Conservation (phyloP, 371 early-diverging fungal genomes). For the Rhizomucor miehei region DNA sequence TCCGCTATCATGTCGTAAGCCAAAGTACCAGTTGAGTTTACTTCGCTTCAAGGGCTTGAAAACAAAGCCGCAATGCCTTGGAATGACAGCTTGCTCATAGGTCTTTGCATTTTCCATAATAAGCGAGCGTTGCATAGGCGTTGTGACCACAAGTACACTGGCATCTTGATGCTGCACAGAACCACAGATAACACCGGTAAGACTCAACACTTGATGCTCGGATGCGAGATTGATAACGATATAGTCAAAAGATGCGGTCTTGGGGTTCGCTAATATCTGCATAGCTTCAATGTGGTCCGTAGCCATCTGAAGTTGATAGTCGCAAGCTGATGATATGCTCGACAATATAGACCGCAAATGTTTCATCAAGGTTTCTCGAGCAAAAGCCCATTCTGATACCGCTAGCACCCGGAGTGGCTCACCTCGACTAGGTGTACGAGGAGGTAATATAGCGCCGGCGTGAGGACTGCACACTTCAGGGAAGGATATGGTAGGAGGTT, state of each 20-base stretch:
- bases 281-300: constrained; percentile 34
- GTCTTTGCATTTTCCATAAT: constrained; percentile 50
- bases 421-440: constrained; percentile 30
- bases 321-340: constrained; percentile 9
- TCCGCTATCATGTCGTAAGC: constrained; percentile 21
- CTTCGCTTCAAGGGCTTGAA: constrained; percentile 60
- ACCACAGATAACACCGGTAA: constrained; percentile 39
- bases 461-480: constrained; percentile 5
- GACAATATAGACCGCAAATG: constrained; percentile 36
- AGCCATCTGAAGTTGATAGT: constrained; percentile 21
- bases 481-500: not conserved
- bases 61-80: constrained; percentile 51
- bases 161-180: constrained; percentile 40
- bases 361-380: constrained; percentile 36
- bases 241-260: constrained; percentile 41
- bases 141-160: constrained; percentile 52
- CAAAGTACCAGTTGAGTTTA: constrained; percentile 56
- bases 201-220: constrained; percentile 44
- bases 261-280: constrained; percentile 25
- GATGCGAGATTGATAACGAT: constrained; percentile 49
- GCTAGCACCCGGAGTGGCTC: constrained; percentile 33
- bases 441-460: constrained; percentile 26
- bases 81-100: constrained; percentile 27
- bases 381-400: constrained; percentile 40
- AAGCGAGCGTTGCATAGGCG: constrained; percentile 56